These are phyloP conservation scores for Acanthamoeba culbertsoni DNA, from an alignment of 208 protist species.

Conservation along the genomic window DNA sequence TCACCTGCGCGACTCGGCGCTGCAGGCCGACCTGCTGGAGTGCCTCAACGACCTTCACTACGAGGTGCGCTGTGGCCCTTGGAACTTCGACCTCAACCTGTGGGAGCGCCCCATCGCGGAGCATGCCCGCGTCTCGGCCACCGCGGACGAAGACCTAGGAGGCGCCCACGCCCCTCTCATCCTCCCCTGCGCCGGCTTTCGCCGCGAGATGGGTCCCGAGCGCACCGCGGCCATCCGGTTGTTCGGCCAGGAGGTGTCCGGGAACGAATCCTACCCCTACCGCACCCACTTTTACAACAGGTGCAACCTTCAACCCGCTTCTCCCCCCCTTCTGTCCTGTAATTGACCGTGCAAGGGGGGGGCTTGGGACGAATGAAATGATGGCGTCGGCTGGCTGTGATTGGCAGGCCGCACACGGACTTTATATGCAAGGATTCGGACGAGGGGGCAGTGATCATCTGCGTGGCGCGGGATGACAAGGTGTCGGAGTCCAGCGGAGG, in stretches of 20 bases:
- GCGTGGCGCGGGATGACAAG: background rate
- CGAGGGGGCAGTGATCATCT: constrained; percentile 3
- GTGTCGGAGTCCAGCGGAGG: background rate
- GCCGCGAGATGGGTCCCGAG: background rate
- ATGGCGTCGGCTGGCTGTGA: background rate
- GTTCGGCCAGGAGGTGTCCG: background rate
- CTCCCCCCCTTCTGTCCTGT: background rate
- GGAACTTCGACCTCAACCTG: constrained; percentile 46
- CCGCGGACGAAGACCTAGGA: too few species aligned
- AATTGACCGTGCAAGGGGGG: too few species aligned
- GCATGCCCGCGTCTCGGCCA: too few species aligned
- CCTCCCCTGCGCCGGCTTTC: background rate
- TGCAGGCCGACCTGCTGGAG: background rate
- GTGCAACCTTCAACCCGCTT: background rate
- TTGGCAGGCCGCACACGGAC: background rate
- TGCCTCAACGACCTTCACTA: constrained; percentile 14
- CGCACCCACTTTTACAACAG: background rate
- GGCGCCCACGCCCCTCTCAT: background rate
- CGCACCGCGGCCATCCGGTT: background rate
- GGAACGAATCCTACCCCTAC: background rate
- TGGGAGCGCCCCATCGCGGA: background rate
- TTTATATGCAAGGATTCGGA: constrained; percentile 38
- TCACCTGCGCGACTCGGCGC: background rate
- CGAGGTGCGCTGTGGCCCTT: constrained; percentile 31
- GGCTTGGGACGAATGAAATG: too few species aligned